Evolutionary conservation across 306 rosid species (phyloP).

Genomic region (Glycine latifolia): DNA sequence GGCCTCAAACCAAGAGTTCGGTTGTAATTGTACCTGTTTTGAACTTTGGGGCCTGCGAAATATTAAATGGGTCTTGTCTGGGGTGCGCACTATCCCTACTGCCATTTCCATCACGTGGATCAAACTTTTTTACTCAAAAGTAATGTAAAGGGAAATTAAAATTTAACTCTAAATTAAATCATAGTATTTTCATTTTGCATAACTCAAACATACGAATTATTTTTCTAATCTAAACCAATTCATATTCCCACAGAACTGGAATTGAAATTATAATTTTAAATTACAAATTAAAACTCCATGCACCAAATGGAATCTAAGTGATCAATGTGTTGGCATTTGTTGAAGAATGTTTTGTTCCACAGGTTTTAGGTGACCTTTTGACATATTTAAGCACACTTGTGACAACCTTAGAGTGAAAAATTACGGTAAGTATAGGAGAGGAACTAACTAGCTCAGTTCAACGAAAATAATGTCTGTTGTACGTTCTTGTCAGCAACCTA

Average conservation of each 20-base stretch:
- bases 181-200: background rate
- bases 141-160: background rate
- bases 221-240: background rate
- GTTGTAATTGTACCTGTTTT: background rate
- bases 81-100: background rate
- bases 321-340: background rate
- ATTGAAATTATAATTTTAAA: background rate
- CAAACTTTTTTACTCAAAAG: background rate
- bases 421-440: background rate
- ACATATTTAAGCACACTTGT: too few species aligned
- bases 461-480: too few species aligned
- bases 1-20: background rate
- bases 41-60: background rate
- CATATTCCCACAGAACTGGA: background rate
- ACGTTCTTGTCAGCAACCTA: too few species aligned
- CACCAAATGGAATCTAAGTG: background rate
- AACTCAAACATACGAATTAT: background rate
- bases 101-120: background rate
- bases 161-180: background rate
- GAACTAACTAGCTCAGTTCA: too few species aligned
- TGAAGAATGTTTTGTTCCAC: background rate
- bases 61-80: background rate
- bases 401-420: too few species aligned
- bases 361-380: background rate
- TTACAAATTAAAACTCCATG: background rate